These are phyloP conservation scores for Alternaria sp. DNA, from an alignment of 2,329 filamentous ascomycete genomes.

Conservation along the genomic window DNA sequence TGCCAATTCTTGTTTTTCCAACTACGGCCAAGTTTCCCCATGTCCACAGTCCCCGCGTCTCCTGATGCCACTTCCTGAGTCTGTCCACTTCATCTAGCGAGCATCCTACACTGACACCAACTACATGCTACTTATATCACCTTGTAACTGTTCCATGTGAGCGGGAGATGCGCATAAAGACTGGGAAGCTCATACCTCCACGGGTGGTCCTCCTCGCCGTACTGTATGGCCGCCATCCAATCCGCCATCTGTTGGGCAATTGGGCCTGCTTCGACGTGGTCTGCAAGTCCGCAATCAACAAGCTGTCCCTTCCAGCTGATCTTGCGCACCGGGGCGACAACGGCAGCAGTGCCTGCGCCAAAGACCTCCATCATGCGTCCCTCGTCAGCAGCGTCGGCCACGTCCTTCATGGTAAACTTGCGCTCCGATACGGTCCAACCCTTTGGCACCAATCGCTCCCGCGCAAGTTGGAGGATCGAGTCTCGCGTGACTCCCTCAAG, in stretches of 20 bases:
- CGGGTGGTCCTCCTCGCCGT: slow-evolving; percentile 82
- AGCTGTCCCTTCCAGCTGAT: slow-evolving; percentile 87
- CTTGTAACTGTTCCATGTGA: slow-evolving; percentile 43
- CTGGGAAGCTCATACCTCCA: slow-evolving; percentile 73
- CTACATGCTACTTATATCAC: slow-evolving; percentile 23
- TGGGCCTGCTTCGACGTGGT: slow-evolving; percentile 85
- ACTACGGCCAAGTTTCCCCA: not conserved
- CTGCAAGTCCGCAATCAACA: slow-evolving; percentile 82
- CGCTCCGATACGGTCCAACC: slow-evolving; percentile 90
- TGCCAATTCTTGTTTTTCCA: not conserved
- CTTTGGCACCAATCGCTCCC: slow-evolving; percentile 81
- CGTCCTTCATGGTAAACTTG: slow-evolving; percentile 89
- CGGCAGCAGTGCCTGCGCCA: slow-evolving; percentile 90
- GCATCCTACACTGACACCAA: not conserved
- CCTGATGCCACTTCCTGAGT: not conserved
- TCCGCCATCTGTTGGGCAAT: slow-evolving; percentile 87
- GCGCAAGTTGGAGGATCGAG: slow-evolving; percentile 84
- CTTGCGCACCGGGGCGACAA: slow-evolving; percentile 87
- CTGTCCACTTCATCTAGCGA: slow-evolving; percentile 1
- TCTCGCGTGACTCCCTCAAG: slow-evolving; percentile 94
- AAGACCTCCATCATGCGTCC: slow-evolving; percentile 92
- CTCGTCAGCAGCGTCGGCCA: slow-evolving; percentile 81
- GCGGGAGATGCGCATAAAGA: slow-evolving; percentile 12
- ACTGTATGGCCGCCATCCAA: slow-evolving; percentile 96
- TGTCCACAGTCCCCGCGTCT: not conserved